Percentiles rank a stretch among this genome's conserved stretches.
Conservation (phyloP, 139 green algal species). For the Picochlorum sp. region DNA sequence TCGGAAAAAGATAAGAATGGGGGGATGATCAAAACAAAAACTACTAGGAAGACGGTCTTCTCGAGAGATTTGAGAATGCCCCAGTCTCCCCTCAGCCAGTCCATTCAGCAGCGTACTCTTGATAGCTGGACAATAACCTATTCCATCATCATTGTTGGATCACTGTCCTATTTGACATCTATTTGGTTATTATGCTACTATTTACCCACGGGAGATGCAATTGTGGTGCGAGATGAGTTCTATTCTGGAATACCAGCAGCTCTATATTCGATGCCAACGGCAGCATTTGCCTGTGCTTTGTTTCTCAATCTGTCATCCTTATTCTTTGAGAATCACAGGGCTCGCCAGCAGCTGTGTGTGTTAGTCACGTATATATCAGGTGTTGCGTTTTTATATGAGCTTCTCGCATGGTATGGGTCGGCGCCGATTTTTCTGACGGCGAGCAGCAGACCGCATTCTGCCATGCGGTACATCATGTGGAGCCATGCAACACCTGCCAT, state of each 20-base stretch:
- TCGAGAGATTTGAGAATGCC: no score
- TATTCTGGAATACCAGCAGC: constrained; percentile 12
- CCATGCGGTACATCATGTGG: constrained; percentile 44
- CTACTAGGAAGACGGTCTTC: no score
- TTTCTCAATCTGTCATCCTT: constrained; percentile 44
- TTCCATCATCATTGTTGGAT: no score
- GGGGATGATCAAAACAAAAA: background rate
- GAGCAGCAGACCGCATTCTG: constrained; percentile 16
- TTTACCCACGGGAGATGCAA: background rate
- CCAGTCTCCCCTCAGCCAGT: no score
- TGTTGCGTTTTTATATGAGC: constrained; percentile 40
- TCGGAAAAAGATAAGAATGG: background rate
- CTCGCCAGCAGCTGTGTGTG: constrained; percentile 41
- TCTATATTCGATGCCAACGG: constrained; percentile 31
- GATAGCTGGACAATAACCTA: no score
- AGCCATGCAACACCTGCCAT: constrained; percentile 45
- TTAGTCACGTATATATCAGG: constrained; percentile 38
- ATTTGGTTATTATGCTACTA: constrained; percentile 25
- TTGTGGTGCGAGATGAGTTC: constrained; percentile 8
- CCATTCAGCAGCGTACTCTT: no score
- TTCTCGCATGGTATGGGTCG: constrained; percentile 24
- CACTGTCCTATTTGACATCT: background rate
- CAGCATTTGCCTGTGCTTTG: constrained; percentile 42
- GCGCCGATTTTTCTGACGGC: constrained; percentile 23
- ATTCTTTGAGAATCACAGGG: constrained; percentile 33